Conservation (phyloP, 2,329 filamentous ascomycete genomes). For the Thermoascus crustaceus region DNA sequence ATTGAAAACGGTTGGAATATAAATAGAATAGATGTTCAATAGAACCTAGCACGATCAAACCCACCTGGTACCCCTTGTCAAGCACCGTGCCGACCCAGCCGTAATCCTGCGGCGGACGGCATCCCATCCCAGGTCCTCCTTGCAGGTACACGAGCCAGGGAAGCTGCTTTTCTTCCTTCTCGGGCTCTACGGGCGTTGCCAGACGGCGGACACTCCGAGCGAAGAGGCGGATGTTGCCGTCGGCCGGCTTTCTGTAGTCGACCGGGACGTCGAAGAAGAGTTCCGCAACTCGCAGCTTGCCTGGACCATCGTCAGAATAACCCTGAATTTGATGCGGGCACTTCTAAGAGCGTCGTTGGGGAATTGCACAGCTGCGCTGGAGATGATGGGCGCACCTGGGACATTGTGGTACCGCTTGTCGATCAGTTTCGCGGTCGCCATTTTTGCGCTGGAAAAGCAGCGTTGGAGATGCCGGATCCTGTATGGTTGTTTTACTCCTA, state of each 20-base stretch:
- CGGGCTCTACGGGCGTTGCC: constrained; percentile 38
- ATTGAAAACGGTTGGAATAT: too few relatives aligned
- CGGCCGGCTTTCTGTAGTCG: constrained; percentile 59
- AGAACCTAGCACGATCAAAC: constrained; percentile 3
- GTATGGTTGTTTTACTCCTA: neutral
- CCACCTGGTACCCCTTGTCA: constrained; percentile 70
- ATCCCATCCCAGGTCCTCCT: constrained; percentile 77
- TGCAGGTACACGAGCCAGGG: constrained; percentile 67
- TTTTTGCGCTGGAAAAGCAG: constrained; percentile 8
- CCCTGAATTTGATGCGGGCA: too few relatives aligned
- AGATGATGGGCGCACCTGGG: constrained; percentile 23
- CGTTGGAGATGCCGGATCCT: constrained; percentile 11
- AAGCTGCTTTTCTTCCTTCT: constrained; percentile 41
- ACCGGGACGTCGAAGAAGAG: constrained; percentile 80
- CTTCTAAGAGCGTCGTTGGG: too few relatives aligned
- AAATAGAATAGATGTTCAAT: too few relatives aligned
- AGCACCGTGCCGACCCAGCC: constrained; percentile 63
- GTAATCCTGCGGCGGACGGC: constrained; percentile 64
- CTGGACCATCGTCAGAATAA: constrained; percentile 37
- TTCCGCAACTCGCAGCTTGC: constrained; percentile 68
- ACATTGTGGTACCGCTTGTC: constrained; percentile 30
- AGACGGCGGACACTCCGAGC: constrained; percentile 63
- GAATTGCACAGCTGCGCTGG: neutral
- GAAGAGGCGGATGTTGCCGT: constrained; percentile 64
- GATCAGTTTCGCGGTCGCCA: constrained; percentile 31